Evolutionary conservation across 2,329 filamentous ascomycete genomes (phyloP), one percentile per base, ranked within the genome.

Genomic region (Trichoderma sp.): DNA sequence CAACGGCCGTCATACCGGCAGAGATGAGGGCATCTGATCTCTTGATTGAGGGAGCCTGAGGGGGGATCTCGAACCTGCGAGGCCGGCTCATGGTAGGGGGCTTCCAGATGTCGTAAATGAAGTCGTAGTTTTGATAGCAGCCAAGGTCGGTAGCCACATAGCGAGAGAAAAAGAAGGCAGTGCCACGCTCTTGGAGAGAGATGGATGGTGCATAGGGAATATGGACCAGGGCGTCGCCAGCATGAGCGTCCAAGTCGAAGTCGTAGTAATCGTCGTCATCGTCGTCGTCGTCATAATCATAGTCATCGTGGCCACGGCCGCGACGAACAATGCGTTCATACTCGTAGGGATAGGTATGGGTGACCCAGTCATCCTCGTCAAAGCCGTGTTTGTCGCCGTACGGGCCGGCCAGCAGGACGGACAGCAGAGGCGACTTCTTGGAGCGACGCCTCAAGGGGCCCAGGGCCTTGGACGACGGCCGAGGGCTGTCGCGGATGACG

Each of bases 1-100:
- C 86, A 7, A 88, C 86, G 5, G 86, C 85, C 14, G 82, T 83
- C 79, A 88, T 85, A 72, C 84, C 84, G 21, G 84, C 81, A 29
- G 86, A 80, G 27, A 85, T 82, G 13, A 82, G 79, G 19, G 69
- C 69, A 27, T 70, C 69, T 10, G 69, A 35, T 16, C 55, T n/a
- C 53, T 55, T 70, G 16, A 70, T 16, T 5, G 43, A 40, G 7
- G 69, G 33, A 58, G 72, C 86, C 85, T 14, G 40, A 43, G 40
- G 40, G 40, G 40, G 40, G 2, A 43, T 19, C 7, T 43, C 40
- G 40, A 43, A 43, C 19, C 19, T 80, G 70, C 16, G 74, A 5
- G 78, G 75, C 3, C 77, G 72, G 11, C 72, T 70, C 5, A 76
- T 74, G n/a, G 75, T 75, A 7, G 77, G 79, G 0, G 84, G 83